Conservation (phyloP, 2,329 filamentous ascomycete species). For the Ascochyta viciae-villosae region DNA sequence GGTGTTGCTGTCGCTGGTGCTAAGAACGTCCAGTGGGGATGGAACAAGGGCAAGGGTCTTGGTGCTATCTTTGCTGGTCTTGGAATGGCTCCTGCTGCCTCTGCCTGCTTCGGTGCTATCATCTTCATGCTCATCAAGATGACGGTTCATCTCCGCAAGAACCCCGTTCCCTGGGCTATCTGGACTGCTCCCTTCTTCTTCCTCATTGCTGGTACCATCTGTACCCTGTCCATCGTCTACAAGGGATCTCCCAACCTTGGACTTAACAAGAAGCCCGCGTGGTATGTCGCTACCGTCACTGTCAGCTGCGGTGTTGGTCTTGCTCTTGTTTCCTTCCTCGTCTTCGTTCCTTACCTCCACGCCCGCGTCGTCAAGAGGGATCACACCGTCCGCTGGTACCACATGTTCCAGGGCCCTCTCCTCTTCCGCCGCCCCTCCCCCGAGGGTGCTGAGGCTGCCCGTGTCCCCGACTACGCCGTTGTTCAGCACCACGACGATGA, state of each 20-base stretch:
- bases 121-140: constrained; percentile 79
- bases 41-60: constrained; percentile 69
- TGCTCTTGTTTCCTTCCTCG: constrained; percentile 65
- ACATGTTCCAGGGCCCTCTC: constrained; percentile 68
- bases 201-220: constrained; percentile 75
- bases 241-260: constrained; percentile 76
- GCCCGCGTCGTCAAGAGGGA: constrained; percentile 73
- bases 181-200: constrained; percentile 79
- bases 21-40: constrained; percentile 64
- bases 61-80: constrained; percentile 69
- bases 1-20: constrained; percentile 63
- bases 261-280: constrained; percentile 69
- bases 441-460: constrained; percentile 60
- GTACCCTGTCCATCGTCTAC: constrained; percentile 80
- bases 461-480: constrained; percentile 78
- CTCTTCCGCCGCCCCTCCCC: constrained; percentile 62
- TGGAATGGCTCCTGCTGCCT: constrained; percentile 73
- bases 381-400: constrained; percentile 67
- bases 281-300: constrained; percentile 72
- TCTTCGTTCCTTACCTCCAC: constrained; percentile 77
- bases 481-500: constrained; percentile 67
- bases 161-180: constrained; percentile 75
- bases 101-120: constrained; percentile 68
- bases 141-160: constrained; percentile 73
- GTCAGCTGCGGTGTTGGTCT: constrained; percentile 69